Evolutionary conservation across 169 alveolate species (phyloP), one percentile per base, ranked within the genome.

Genomic region (Eimeria maxima): DNA sequence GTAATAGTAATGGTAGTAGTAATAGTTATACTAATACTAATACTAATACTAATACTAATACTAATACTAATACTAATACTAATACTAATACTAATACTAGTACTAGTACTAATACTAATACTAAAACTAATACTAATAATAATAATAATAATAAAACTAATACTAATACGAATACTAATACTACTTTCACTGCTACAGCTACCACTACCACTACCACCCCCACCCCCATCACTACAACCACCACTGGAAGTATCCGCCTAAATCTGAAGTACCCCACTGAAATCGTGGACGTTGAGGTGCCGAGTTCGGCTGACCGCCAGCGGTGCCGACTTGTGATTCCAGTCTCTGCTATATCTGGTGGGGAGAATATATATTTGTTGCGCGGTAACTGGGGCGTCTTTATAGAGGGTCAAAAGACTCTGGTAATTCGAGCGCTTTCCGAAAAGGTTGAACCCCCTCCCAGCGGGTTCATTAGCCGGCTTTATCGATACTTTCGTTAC

Each of bases 241-340:
- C 89, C 44, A 78, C 29, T 38, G 65, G 22, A 42, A 47, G 45
- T 14, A 33, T 81, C 38, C 44, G 53, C 10, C 6, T 53, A 29
- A 13, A 81, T 11, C 45, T 47, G 3, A 81, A 71, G 2, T 50
- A 81, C 47, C 90, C 69, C 65, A 81, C 90, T 0, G 50, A 22
- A 14, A 47, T 81, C 24, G 90, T 53, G 22, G 69, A 50, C 16
- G 44, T 53, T n/a, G 47, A 55, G 14, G 60, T n/a, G 47, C 90
- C 90, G 50, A 45, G 29, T 22, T 20, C 44, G 14, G 90, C 42
- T 24, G 90, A 81, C 45, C 90, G 63, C n/a, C 47, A 50, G 71
- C 65, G 69, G 69, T 81, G 90, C 65, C 55, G 69, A 3, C n/a
- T 47, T 8, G n/a, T 27, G 47, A 22, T 81, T 24, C 90, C 90